phyloP scores from a whole-genome alignment of 2,329 filamentous ascomycete genomes.

The Raffaelea ambrosiae region DNA sequence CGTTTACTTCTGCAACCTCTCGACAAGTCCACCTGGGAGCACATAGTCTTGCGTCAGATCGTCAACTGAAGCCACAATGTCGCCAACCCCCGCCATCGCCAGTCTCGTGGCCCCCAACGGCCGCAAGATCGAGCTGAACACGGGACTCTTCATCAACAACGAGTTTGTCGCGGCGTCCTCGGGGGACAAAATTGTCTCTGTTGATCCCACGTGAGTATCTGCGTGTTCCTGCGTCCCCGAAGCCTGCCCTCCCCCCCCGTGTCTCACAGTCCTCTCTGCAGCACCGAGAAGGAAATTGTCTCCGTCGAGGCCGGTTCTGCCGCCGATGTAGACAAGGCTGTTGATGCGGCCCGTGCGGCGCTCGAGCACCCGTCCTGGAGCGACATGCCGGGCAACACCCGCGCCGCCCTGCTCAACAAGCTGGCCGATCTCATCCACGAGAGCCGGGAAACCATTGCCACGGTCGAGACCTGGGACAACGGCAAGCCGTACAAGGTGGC shows the following conservation, averaged over 20 bases:
- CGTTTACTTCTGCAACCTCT: too few species aligned
- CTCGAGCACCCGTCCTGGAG: slow-evolving; percentile 8
- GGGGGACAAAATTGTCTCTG: slow-evolving; percentile 54
- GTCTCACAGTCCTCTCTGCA: too few species aligned
- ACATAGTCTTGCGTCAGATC: too few species aligned
- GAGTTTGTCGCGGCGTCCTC: slow-evolving; percentile 63
- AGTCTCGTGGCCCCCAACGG: too few species aligned
- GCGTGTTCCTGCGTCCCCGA: too few species aligned
- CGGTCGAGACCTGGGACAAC: slow-evolving; percentile 70
- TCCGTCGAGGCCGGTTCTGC: slow-evolving; percentile 9
- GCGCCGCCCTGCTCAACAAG: slow-evolving; percentile 31
- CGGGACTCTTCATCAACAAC: slow-evolving; percentile 75
- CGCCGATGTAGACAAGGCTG: slow-evolving; percentile 10
- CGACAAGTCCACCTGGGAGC: too few species aligned
- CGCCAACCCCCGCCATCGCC: too few species aligned
- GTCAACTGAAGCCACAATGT: too few species aligned
- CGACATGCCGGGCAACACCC: slow-evolving; percentile 11
- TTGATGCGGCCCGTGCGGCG: slow-evolving; percentile 12
- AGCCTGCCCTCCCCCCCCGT: too few species aligned
- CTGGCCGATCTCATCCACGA: slow-evolving; percentile 33
- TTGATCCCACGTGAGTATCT: slow-evolving; percentile 60
- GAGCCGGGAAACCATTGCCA: slow-evolving; percentile 27
- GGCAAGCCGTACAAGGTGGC: slow-evolving; percentile 47
- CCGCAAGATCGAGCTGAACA: slow-evolving; percentile 53
- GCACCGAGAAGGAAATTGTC: slow-evolving; percentile 8